Percentiles rank a stretch among this genome's conserved stretches.
Conservation (phyloP, 208 protist genomes). For the Phytomonas sp. region DNA sequence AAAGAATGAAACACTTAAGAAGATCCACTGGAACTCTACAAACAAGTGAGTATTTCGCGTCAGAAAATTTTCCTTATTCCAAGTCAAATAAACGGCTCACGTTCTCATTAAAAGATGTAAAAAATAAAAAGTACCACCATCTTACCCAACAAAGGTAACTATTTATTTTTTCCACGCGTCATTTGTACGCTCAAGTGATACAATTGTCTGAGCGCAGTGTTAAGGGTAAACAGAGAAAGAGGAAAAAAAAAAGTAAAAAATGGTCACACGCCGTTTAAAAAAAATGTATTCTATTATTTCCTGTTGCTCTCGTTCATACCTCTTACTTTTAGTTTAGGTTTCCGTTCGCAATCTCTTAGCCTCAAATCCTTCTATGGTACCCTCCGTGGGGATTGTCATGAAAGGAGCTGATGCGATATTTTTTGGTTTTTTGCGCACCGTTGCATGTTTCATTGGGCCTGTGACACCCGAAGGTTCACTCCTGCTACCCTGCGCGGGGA, state of each 20-base stretch:
- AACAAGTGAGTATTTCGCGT: too few species aligned
- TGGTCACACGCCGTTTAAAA: not conserved
- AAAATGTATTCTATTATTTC: not conserved
- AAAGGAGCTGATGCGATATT: not conserved
- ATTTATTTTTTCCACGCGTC: too few species aligned
- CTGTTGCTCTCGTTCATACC: not conserved
- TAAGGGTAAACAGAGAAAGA: too few species aligned
- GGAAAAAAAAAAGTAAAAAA: too few species aligned
- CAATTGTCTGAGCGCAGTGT: too few species aligned
- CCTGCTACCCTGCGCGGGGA: conserved; percentile 53
- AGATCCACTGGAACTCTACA: too few species aligned
- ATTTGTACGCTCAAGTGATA: too few species aligned
- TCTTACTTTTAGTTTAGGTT: not conserved
- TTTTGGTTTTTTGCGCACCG: conserved; percentile 73
- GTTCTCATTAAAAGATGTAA: conserved; percentile 6
- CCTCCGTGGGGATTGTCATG: not conserved
- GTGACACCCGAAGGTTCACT: conserved; percentile 24
- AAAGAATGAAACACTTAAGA: too few species aligned
- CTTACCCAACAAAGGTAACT: too few species aligned
- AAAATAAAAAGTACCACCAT: conserved; percentile 6
- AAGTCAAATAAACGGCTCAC: too few species aligned
- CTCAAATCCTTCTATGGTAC: not conserved
- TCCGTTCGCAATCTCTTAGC: not conserved
- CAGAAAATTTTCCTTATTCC: too few species aligned
- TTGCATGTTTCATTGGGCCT: conserved; percentile 39